Evolutionary conservation across 164 flowering plant species (phyloP).

Genomic region (Buxus sempervirens): DNA sequence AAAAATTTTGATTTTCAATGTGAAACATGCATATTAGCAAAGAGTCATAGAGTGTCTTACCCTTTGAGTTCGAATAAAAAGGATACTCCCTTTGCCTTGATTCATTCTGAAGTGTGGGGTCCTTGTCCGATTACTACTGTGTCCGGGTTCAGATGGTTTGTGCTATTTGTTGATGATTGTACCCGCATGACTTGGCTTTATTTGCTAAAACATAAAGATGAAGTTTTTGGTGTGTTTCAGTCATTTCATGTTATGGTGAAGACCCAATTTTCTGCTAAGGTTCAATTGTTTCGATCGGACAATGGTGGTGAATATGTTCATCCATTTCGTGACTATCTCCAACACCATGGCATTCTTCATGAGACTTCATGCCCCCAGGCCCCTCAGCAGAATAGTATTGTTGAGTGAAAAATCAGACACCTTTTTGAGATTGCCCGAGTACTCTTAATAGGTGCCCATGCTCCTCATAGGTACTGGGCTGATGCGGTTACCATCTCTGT

Average conservation of each 20-base stretch:
- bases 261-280: conserved; percentile 1
- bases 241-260: no score
- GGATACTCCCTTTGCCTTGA: not conserved
- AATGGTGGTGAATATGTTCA: conserved; percentile 7
- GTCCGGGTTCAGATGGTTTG: conserved; percentile 5
- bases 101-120: no score
- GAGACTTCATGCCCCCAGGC: conserved; percentile 12
- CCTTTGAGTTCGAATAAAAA: conserved; percentile 1
- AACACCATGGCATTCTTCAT: conserved; percentile 1
- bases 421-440: no score
- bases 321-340: not conserved
- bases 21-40: no score
- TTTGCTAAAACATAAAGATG: no score
- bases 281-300: not conserved
- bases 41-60: conserved; percentile 5
- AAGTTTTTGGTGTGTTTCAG: no score
- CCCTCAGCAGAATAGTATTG: conserved; percentile 4
- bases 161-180: conserved; percentile 9
- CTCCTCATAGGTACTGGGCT: not conserved
- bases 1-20: no score
- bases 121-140: conserved; percentile 1
- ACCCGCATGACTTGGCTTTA: conserved; percentile 10
- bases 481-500: not conserved
- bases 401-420: conserved; percentile 4
- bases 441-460: conserved; percentile 6